phyloP scores from a whole-genome alignment of 768 basidiomycete species.

The Termitomyces sp. region DNA sequence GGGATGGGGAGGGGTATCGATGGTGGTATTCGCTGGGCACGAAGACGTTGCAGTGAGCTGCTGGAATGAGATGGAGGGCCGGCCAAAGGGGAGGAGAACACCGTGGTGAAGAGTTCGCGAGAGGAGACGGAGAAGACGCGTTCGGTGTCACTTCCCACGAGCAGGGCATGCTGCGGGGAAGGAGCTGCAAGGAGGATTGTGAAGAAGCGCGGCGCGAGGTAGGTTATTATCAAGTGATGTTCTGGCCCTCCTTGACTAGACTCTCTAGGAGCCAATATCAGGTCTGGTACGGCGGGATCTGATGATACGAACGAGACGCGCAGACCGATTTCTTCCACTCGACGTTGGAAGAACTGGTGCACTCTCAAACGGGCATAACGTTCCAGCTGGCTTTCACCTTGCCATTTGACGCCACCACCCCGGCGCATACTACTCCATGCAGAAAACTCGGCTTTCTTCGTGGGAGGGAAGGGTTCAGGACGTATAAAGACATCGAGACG shows the following conservation, averaged over 20 bases:
- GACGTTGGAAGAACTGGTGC: not conserved
- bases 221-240: not conserved
- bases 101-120: not conserved
- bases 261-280: not conserved
- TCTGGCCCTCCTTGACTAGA: not conserved
- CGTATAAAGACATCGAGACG: slow-evolving; percentile 50
- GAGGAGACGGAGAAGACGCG: not conserved
- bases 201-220: not conserved
- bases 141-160: not conserved
- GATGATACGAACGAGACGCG: not conserved
- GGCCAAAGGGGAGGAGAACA: not conserved
- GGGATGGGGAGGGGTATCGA: not conserved
- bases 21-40: not conserved
- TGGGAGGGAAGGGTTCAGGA: slow-evolving; percentile 46
- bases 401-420: slow-evolving; percentile 1
- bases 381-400: not conserved
- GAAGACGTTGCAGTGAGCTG: not conserved
- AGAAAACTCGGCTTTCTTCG: slow-evolving; percentile 26
- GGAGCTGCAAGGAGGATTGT: not conserved
- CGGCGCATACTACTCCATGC: slow-evolving; percentile 2
- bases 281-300: not conserved
- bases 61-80: not conserved
- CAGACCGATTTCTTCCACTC: not conserved
- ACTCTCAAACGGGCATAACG: not conserved
- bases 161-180: not conserved